Evolutionary conservation across 805 yeast genomes (phyloP).

Genomic region (Hanseniaspora hatyaiensis): DNA sequence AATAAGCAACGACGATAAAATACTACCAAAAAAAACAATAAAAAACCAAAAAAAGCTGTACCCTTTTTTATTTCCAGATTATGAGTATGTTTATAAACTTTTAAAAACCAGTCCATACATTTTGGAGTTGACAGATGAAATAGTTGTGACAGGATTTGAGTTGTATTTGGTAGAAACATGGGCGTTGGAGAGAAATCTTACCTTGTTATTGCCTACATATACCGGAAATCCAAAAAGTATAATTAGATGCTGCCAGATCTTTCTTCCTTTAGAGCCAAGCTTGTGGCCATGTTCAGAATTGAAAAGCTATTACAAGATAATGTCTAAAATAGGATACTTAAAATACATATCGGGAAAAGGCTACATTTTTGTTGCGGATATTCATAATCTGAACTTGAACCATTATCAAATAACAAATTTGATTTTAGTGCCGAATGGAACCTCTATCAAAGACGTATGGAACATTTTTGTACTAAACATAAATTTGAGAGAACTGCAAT

Average conservation of each 20-base stretch:
- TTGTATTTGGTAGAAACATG: constrained; percentile 90
- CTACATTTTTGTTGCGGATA: constrained; percentile 62
- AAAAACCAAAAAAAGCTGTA: background rate
- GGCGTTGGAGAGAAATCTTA: constrained; percentile 60
- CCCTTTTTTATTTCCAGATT: constrained; percentile 17
- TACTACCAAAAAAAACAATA: background rate
- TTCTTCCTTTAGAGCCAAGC: constrained; percentile 32
- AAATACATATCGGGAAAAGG: constrained; percentile 44
- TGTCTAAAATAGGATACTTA: constrained; percentile 42
- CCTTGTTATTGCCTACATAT: constrained; percentile 62
- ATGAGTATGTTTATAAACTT: constrained; percentile 6
- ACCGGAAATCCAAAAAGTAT: constrained; percentile 71
- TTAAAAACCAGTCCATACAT: background rate
- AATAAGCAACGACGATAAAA: no score
- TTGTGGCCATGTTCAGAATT: constrained; percentile 34
- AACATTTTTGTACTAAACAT: constrained; percentile 58
- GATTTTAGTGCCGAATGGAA: constrained; percentile 55
- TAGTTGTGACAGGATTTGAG: constrained; percentile 52
- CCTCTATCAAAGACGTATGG: constrained; percentile 34
- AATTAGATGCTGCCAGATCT: constrained; percentile 49
- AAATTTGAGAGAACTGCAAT: constrained; percentile 61
- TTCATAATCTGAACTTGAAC: constrained; percentile 53
- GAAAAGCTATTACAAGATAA: constrained; percentile 51
- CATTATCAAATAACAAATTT: constrained; percentile 47
- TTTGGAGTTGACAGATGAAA: background rate